These are phyloP conservation scores for Cornus florida DNA, from an alignment of 148 eudicot species.

Conservation along the genomic window DNA sequence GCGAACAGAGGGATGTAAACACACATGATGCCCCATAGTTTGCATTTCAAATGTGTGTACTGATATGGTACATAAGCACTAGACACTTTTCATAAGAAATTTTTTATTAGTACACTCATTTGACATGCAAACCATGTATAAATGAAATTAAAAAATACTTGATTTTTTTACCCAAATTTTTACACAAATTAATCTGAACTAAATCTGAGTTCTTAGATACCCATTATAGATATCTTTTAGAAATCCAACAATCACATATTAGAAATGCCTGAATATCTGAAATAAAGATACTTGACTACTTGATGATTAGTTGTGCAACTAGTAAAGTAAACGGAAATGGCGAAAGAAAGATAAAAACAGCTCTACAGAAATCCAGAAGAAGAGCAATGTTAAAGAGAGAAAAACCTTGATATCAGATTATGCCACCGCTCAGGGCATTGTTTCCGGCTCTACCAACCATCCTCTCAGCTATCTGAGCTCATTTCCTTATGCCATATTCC, in stretches of 20 bases:
- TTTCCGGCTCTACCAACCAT: slow-evolving; percentile 65
- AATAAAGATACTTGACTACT: not conserved
- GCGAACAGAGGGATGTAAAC: not conserved
- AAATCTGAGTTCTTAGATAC: not conserved
- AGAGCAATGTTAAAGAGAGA: not conserved
- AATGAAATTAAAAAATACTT: not conserved
- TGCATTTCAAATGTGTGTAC: not conserved
- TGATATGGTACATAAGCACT: not conserved
- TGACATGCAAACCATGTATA: not conserved
- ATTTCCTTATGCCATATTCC: slow-evolving; percentile 42
- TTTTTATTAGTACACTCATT: not conserved
- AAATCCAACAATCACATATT: not conserved
- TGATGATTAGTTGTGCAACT: not conserved
- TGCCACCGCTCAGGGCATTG: slow-evolving; percentile 92
- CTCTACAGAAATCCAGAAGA: not conserved
- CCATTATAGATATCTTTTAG: too few relatives aligned
- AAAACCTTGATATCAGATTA: slow-evolving; percentile 70
- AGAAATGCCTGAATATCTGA: not conserved
- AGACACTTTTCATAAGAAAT: not conserved
- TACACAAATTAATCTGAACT: not conserved
- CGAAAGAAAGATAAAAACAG: not conserved
- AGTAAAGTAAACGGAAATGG: not conserved
- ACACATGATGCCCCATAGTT: not conserved
- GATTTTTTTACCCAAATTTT: not conserved
- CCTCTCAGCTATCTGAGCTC: slow-evolving; percentile 55